Percentiles rank a stretch among this genome's conserved stretches.
Evolutionary conservation across 352 stramenopile genomes (phyloP).

Genomic region (Globisporangium carolinianum): DNA sequence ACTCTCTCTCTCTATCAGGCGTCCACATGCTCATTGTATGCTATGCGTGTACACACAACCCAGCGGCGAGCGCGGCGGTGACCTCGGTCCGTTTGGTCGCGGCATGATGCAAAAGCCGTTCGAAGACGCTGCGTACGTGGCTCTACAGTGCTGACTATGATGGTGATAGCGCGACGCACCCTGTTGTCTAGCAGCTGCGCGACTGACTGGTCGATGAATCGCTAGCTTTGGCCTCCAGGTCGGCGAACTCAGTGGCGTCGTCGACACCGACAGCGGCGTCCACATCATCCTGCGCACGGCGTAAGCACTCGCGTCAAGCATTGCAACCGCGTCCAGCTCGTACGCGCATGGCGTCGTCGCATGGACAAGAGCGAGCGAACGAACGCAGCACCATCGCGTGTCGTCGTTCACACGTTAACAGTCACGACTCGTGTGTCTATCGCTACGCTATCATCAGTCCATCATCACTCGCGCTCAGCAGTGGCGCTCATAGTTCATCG

Average conservation of each 20-base stretch:
- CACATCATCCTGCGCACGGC: constrained; percentile 95
- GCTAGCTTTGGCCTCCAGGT: constrained; percentile 86
- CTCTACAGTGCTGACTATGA: too few species aligned
- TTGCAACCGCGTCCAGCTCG: too few species aligned
- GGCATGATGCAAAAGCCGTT: constrained; percentile 92
- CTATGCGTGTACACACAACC: not conserved
- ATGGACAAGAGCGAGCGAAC: too few species aligned
- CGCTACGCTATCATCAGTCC: too few species aligned
- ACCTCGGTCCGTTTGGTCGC: constrained; percentile 85
- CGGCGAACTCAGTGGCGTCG: constrained; percentile 91
- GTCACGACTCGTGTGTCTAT: too few species aligned
- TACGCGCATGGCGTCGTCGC: too few species aligned
- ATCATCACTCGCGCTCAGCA: too few species aligned
- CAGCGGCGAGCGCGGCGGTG: constrained; percentile 76
- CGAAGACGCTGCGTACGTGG: constrained; percentile 73
- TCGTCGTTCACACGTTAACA: too few species aligned
- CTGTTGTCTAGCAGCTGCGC: not conserved
- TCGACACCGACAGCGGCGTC: constrained; percentile 94
- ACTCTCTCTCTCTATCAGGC: not conserved
- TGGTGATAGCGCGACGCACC: not conserved
- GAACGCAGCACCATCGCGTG: too few species aligned
- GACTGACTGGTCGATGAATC: not conserved
- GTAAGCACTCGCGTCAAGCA: constrained; percentile 17
- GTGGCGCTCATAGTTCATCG: not conserved
- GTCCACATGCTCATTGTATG: too few species aligned